These are phyloP conservation scores for Eimeria praecox DNA, from an alignment of 169 alveolate species.

Conservation along the genomic window DNA sequence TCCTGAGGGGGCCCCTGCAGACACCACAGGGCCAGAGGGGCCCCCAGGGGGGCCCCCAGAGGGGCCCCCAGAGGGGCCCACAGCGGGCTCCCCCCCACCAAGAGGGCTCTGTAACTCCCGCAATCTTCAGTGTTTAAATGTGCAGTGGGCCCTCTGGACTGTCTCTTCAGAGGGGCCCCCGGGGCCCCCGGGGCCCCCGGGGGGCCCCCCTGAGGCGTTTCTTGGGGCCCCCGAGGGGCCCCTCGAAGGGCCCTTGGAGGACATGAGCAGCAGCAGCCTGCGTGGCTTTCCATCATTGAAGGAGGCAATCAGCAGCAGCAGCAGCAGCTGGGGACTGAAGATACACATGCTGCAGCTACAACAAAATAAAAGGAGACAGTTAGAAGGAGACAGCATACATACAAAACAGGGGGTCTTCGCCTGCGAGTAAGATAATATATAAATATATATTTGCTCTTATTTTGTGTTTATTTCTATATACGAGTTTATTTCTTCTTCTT, in stretches of 20 bases:
- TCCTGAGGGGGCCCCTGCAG: neutral
- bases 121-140: conserved; percentile 11
- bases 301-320: neutral
- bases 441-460: too few species aligned
- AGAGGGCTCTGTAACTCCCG: neutral
- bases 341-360: neutral
- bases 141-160: conserved; percentile 34
- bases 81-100: neutral
- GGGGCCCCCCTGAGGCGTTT: neutral
- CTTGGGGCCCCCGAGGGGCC: conserved; percentile 26
- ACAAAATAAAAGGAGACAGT: neutral
- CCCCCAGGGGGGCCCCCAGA: too few species aligned
- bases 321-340: neutral
- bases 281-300: neutral
- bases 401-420: neutral
- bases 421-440: neutral
- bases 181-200: neutral
- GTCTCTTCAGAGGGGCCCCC: neutral
- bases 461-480: neutral
- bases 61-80: too few species aligned
- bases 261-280: neutral
- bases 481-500: neutral
- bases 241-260: neutral
- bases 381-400: neutral
- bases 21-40: neutral